These are phyloP conservation scores for Coniella vitis DNA, from an alignment of 2,329 filamentous ascomycete genomes.

Conservation along the genomic window DNA sequence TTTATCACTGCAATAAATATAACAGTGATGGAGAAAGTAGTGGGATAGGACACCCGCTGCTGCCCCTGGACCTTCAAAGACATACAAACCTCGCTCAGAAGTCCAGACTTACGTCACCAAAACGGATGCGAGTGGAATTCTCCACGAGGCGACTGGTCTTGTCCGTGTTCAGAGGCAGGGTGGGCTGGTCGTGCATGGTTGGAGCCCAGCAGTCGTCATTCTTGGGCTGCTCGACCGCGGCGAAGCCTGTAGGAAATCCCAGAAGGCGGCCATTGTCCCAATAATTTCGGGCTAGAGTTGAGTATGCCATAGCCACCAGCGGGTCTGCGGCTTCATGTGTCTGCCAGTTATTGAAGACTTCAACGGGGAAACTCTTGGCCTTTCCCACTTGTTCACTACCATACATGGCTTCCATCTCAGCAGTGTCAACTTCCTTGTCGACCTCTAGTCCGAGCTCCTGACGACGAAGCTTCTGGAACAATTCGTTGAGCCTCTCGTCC, in stretches of 20 bases:
- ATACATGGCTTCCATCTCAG: constrained; percentile 1
- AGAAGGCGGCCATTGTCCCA: constrained; percentile 14
- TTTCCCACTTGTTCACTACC: constrained; percentile 19
- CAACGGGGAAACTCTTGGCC: constrained; percentile 20
- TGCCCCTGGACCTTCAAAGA: too few relatives aligned
- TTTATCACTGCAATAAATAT: too few relatives aligned
- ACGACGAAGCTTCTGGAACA: constrained; percentile 30
- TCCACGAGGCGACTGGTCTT: neutral
- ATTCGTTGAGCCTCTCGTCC: constrained; percentile 25
- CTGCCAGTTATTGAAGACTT: constrained; percentile 32
- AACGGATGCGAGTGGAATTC: neutral
- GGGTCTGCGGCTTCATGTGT: constrained; percentile 33
- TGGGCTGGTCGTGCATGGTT: neutral
- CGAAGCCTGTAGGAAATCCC: neutral
- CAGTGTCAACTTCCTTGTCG: constrained; percentile 12
- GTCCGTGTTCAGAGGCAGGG: neutral
- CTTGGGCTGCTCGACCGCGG: constrained; percentile 1
- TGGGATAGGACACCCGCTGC: too few relatives aligned
- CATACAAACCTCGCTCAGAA: neutral
- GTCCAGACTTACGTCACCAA: neutral
- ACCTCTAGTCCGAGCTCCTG: constrained; percentile 26
- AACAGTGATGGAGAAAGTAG: too few relatives aligned
- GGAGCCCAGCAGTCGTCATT: neutral
- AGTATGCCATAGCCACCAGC: constrained; percentile 36
- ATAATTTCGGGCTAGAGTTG: constrained; percentile 22